phyloP scores from a whole-genome alignment of 768 basidiomycete species.

The Phanerochaete sordida region DNA sequence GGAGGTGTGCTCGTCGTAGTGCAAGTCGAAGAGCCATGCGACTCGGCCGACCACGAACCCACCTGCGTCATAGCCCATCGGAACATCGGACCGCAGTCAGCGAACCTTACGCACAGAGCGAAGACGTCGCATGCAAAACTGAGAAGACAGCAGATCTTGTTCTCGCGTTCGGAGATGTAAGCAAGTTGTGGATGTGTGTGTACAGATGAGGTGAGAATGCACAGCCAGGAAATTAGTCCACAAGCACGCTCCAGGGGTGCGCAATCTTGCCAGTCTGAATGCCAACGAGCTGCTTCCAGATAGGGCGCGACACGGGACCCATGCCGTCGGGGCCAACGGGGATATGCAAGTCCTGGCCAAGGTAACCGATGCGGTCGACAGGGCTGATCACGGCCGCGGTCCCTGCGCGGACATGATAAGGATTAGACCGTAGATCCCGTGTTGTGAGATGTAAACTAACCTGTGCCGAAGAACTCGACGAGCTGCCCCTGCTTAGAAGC shows the following conservation, averaged over 20 bases:
- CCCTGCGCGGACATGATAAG: constrained; percentile 25
- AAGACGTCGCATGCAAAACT: neutral
- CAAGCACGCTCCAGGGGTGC: constrained; percentile 76
- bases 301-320: constrained; percentile 57
- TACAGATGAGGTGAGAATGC: neutral
- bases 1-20: constrained; percentile 1
- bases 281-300: constrained; percentile 47
- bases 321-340: constrained; percentile 68
- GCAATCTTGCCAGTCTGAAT: constrained; percentile 76
- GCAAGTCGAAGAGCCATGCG: constrained; percentile 4
- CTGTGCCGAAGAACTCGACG: constrained; percentile 48
- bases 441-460: constrained; percentile 14
- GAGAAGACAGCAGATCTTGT: neutral
- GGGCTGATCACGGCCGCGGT: constrained; percentile 53
- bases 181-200: neutral
- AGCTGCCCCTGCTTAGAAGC: constrained; percentile 39
- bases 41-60: neutral
- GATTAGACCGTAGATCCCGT: neutral
- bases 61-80: constrained; percentile 1
- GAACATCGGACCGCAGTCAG: neutral
- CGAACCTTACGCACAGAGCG: neutral
- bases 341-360: constrained; percentile 49
- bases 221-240: constrained; percentile 23
- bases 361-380: constrained; percentile 54
- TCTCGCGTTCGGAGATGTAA: neutral